A percentile compares a stretch with the other conserved stretches of the same genome.
These are phyloP conservation scores for Adenanthera pavonina DNA, from an alignment of 306 rosid genomes.

Conservation along the genomic window DNA sequence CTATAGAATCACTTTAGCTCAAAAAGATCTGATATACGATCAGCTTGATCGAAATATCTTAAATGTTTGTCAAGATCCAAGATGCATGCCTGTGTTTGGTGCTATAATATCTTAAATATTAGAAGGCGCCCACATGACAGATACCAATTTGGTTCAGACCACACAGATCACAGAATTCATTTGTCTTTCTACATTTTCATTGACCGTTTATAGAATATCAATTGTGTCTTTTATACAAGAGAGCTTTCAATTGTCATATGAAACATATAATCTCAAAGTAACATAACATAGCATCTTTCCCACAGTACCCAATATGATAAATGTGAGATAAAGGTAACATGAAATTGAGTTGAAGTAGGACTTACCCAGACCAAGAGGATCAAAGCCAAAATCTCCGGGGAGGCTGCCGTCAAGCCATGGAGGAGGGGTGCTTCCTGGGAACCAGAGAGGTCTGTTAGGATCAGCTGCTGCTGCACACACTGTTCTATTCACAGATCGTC, in stretches of 20 bases:
- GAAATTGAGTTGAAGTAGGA: not conserved
- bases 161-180: too few relatives aligned
- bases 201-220: too few relatives aligned
- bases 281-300: not conserved
- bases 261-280: not conserved
- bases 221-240: not conserved
- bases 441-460: constrained; percentile 74
- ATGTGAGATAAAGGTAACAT: not conserved
- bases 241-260: not conserved
- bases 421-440: constrained; percentile 79
- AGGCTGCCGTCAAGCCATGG: constrained; percentile 85
- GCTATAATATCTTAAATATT: too few relatives aligned
- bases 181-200: too few relatives aligned
- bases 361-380: constrained; percentile 76
- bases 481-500: constrained; percentile 25
- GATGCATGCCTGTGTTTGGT: too few relatives aligned
- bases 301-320: not conserved
- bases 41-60: not conserved
- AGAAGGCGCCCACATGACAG: too few relatives aligned
- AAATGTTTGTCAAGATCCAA: not conserved
- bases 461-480: constrained; percentile 63
- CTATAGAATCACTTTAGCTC: not conserved
- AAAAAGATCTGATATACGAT: not conserved
- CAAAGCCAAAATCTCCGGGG: constrained; percentile 81
- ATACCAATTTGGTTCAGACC: too few relatives aligned